These are phyloP conservation scores for Clitopilus passeckerianus DNA, from an alignment of 768 basidiomycete genomes.

Conservation along the genomic window DNA sequence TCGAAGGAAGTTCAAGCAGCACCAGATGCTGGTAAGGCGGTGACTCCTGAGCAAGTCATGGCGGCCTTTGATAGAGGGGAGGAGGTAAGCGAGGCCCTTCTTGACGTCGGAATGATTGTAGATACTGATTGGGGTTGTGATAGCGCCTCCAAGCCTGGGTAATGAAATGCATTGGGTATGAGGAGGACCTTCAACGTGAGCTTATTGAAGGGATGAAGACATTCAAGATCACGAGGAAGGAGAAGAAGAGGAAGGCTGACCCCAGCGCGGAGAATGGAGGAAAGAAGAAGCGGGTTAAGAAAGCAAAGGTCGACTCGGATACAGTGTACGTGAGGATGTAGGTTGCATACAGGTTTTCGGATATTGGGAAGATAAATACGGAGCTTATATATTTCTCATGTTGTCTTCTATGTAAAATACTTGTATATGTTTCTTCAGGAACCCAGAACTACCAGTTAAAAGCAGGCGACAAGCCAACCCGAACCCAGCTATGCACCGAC, in stretches of 20 bases:
- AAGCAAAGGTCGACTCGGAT: background rate
- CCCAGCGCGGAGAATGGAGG: background rate
- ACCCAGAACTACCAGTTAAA: too few species aligned
- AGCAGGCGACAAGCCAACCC: too few species aligned
- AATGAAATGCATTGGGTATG: constrained; percentile 1
- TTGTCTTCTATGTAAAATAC: too few species aligned
- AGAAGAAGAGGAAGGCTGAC: background rate
- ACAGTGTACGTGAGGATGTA: too few species aligned
- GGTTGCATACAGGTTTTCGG: too few species aligned
- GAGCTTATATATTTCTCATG: too few species aligned
- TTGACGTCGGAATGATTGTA: too few species aligned
- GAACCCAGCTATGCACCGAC: too few species aligned
- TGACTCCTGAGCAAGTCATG: background rate
- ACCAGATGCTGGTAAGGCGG: background rate
- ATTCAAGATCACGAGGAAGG: background rate
- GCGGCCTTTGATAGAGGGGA: background rate
- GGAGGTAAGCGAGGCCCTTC: background rate
- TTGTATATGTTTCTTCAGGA: too few species aligned
- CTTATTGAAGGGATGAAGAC: background rate
- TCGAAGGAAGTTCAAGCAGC: background rate
- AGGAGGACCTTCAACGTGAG: background rate
- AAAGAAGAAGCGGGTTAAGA: background rate
- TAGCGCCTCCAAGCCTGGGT: background rate
- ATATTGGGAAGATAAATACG: too few species aligned
- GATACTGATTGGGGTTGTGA: background rate